Conservation (phyloP, 305 asterid species). For the Caryopteris hybrid region DNA sequence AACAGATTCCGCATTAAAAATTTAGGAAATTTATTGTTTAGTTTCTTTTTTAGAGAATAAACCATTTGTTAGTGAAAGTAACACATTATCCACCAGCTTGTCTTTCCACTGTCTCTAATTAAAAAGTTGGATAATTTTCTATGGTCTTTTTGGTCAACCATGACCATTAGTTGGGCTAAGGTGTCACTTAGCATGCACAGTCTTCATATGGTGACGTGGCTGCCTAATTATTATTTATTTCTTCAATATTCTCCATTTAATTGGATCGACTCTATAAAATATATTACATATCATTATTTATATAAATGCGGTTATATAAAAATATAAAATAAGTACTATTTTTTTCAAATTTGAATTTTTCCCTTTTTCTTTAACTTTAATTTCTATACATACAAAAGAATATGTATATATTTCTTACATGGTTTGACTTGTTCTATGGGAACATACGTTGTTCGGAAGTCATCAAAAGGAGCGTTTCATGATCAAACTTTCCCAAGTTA, state of each 20-base stretch:
- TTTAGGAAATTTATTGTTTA: neutral
- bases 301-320: no score
- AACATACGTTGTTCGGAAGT: conserved; percentile 7
- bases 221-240: neutral
- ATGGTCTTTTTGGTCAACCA: conserved; percentile 28
- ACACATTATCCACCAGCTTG: conserved; percentile 34
- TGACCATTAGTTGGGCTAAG: conserved; percentile 20
- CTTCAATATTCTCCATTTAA: no score
- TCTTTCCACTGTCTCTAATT: conserved; percentile 22
- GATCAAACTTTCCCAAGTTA: no score
- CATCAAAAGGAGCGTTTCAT: neutral
- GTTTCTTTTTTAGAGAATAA: neutral
- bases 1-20: neutral
- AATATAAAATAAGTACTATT: neutral
- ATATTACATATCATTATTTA: no score
- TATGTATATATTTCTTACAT: neutral
- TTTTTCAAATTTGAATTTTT: no score
- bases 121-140: neutral
- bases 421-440: conserved; percentile 8
- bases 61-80: conserved; percentile 18
- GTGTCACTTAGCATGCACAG: conserved; percentile 13
- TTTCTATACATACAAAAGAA: neutral
- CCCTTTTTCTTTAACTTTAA: neutral
- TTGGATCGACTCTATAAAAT: no score
- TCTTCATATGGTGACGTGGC: conserved; percentile 5